phyloP scores from a whole-genome alignment of 495 filamentous ascomycete genomes.

The Hamigera avellanea region DNA sequence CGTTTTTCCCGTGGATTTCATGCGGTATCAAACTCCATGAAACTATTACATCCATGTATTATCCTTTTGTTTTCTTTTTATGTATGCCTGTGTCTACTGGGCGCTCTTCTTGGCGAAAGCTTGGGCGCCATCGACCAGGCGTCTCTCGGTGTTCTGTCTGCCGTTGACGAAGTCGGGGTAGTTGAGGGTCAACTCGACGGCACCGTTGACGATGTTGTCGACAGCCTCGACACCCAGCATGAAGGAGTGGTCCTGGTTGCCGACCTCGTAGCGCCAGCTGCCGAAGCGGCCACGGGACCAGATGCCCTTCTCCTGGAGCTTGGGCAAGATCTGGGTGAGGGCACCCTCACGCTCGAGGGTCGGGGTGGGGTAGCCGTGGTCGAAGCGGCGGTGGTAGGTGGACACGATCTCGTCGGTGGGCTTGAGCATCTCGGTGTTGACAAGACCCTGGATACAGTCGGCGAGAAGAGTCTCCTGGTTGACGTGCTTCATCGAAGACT shows the following conservation, averaged over 20 bases:
- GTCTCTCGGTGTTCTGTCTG: conserved; percentile 76
- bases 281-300: conserved; percentile 95
- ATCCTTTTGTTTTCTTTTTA: no score
- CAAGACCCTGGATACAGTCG: conserved; percentile 88
- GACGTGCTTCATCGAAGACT: conserved; percentile 90
- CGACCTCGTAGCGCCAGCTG: conserved; percentile 95
- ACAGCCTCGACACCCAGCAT: conserved; percentile 97
- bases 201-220: conserved; percentile 89
- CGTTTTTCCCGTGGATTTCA: no score
- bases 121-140: conserved; percentile 69
- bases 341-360: conserved; percentile 91
- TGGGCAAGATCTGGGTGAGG: conserved; percentile 83
- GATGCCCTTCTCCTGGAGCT: conserved; percentile 83
- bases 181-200: conserved; percentile 92
- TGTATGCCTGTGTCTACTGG: conserved; percentile 13
- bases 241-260: conserved; percentile 97
- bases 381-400: conserved; percentile 96
- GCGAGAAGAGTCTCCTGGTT: conserved; percentile 68
- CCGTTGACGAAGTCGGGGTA: conserved; percentile 98
- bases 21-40: no score
- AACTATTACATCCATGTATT: no score
- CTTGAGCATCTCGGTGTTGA: conserved; percentile 95
- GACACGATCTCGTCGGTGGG: conserved; percentile 90
- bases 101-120: conserved; percentile 42
- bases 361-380: conserved; percentile 97